Percentiles rank a stretch among this genome's conserved stretches.
Conservation (phyloP, 2,329 filamentous ascomycete genomes). For the Hirsutella minnesotensis region DNA sequence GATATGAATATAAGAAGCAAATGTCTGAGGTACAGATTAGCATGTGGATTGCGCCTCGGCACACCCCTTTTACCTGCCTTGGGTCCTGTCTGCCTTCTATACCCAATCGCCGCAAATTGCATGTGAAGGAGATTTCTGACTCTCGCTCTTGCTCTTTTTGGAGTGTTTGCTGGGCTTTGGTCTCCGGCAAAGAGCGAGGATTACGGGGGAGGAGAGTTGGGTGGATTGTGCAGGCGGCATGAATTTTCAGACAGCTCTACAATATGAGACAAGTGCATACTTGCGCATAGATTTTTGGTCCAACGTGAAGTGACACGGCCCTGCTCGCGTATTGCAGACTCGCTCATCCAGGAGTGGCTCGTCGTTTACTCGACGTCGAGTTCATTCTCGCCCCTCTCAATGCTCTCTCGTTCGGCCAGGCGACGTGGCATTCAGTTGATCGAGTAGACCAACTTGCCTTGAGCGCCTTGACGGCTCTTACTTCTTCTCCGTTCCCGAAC, state of each 20-base stretch:
- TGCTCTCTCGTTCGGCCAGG: too few species aligned
- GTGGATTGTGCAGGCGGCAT: not conserved
- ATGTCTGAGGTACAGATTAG: not conserved
- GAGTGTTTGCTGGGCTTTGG: not conserved
- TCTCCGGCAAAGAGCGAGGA: not conserved
- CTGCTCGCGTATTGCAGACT: too few species aligned
- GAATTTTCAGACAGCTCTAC: slow-evolving; percentile 1
- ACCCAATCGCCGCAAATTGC: not conserved
- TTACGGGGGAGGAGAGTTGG: not conserved
- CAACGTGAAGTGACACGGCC: too few species aligned
- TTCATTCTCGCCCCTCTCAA: too few species aligned
- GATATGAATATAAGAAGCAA: not conserved
- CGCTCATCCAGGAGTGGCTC: too few species aligned
- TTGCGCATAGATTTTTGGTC: not conserved
- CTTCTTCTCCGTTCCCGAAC: too few species aligned
- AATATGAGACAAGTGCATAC: slow-evolving; percentile 1
- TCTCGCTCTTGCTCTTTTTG: not conserved
- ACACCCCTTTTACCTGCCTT: not conserved
- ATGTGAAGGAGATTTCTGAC: not conserved
- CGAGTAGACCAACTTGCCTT: too few species aligned
- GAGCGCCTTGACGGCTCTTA: too few species aligned
- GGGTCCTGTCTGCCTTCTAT: not conserved
- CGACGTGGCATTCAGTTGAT: too few species aligned
- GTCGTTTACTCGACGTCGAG: too few species aligned
- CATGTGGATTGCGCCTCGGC: not conserved